A percentile compares a stretch with the other conserved stretches of the same genome.
These are phyloP conservation scores for Tricladium varicosporioides DNA, from an alignment of 2,329 filamentous ascomycete genomes.

Conservation along the genomic window DNA sequence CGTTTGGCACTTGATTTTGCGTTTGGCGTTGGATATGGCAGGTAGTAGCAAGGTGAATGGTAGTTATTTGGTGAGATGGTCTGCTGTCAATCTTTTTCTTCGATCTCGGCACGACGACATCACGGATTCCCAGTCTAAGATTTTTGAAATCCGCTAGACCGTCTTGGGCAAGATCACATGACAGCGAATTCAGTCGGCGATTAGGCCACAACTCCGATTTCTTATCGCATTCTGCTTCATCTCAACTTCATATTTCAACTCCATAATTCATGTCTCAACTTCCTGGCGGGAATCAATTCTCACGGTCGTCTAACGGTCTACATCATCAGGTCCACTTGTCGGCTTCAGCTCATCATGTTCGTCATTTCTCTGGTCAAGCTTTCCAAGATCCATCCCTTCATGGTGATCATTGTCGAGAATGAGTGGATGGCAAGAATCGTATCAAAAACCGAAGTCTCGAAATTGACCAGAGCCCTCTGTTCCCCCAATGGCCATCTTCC, in stretches of 20 bases:
- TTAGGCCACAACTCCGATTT: not conserved
- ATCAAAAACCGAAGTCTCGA: not conserved
- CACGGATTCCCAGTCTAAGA: slow-evolving; percentile 1
- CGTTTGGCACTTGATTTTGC: not conserved
- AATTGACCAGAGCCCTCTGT: not conserved
- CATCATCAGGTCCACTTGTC: not conserved
- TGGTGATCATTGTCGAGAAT: not conserved
- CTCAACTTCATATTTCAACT: not conserved
- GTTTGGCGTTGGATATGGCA: not conserved
- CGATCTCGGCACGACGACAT: not conserved
- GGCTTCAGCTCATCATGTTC: not conserved
- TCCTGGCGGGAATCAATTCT: not conserved
- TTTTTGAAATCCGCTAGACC: not conserved
- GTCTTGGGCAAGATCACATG: not conserved
- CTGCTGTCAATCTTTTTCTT: not conserved
- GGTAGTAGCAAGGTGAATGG: not conserved
- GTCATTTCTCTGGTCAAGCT: not conserved
- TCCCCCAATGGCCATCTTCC: not conserved
- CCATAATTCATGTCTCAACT: not conserved
- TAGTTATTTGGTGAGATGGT: not conserved
- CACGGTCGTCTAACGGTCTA: not conserved
- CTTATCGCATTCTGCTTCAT: not conserved
- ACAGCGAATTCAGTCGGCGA: not conserved
- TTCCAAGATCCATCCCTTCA: not conserved
- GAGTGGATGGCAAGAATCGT: not conserved